Conservation (phyloP, 2,329 filamentous ascomycete species). For the Epichloe sibirici region DNA sequence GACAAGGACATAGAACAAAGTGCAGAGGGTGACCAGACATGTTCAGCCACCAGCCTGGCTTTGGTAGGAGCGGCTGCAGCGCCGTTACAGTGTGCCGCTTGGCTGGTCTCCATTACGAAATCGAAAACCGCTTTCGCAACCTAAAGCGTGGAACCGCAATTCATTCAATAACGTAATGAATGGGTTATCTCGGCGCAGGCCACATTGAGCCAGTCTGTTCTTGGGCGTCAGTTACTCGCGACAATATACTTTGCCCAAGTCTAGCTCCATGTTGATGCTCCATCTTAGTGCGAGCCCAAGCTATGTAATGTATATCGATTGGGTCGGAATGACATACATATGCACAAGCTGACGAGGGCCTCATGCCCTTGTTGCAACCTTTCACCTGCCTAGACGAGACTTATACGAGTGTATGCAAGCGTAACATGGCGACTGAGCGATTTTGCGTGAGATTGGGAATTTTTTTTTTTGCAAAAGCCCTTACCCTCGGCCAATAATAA, state of each 20-base stretch:
- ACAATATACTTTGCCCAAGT: no score
- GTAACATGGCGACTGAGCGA: not conserved
- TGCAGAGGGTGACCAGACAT: not conserved
- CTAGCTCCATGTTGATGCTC: no score
- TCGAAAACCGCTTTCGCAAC: slow-evolving; percentile 24
- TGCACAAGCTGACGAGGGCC: not conserved
- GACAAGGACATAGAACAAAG: not conserved
- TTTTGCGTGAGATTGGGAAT: not conserved
- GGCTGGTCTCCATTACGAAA: slow-evolving; percentile 30
- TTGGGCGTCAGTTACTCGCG: no score
- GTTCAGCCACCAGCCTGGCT: not conserved
- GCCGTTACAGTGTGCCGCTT: not conserved
- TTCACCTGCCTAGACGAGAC: not conserved
- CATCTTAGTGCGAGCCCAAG: no score
- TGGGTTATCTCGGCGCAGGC: slow-evolving; percentile 18
- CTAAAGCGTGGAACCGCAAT: slow-evolving; percentile 17
- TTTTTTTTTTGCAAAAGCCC: no score
- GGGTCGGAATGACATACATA: not conserved
- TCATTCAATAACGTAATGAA: slow-evolving; percentile 41
- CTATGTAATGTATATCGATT: no score
- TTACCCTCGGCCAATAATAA: no score
- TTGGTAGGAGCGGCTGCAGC: slow-evolving; percentile 2
- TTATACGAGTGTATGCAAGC: not conserved
- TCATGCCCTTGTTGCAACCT: not conserved
- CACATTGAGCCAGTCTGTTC: slow-evolving; percentile 17